Evolutionary conservation across 495 filamentous ascomycete genomes (phyloP), one percentile per base, ranked within the genome.

Genomic region (Cercophora newfieldiana): DNA sequence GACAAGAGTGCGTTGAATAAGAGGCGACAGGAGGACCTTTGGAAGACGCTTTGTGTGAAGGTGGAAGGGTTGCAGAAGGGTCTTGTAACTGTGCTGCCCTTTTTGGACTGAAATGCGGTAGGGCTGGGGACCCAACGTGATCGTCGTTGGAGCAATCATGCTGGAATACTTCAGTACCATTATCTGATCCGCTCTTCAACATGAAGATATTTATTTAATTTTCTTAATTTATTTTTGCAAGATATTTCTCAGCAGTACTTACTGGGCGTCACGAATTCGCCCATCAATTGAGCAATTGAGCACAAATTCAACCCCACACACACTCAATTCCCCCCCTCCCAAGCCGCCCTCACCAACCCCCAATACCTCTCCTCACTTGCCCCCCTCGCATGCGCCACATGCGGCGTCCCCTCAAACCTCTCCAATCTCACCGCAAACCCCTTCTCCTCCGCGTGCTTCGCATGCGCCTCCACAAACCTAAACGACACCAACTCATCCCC

Each of bases 361-460:
- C 78, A 79, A 60, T 80, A 80, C 25, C 77, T 65, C 65, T 66
- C 44, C 64, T 68, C 57, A 44, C 75, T 69, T 18, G 61, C 60
- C 49, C 49, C 49, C 19, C 73, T 64, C 66, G 77, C 76, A 64
- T 79, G 78, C 16, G 73, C 62, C 18, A 80, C 78, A 60, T 80
- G 78, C 6, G 73, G 66, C 21, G 75, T 75, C 31, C 69, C 33
- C 22, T 59, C 69, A 33, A 79, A 79, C 44, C 56, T 31, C 61
- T 78, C 78, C 50, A 28, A 71, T 21, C 70, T 64, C 0, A 76
- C 73, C 10, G 30, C 51, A 51, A 75, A 60, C 55, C 76, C 75
- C 61, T 29, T 63, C 1, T 26, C 25, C 2, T 33, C 30, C 16
- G 77, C 78, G n/a, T 68, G 53, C 5, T 44, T 62, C 37, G 75